Conservation (phyloP, 306 rosid species). For the Astragalus glycyphyllos region DNA sequence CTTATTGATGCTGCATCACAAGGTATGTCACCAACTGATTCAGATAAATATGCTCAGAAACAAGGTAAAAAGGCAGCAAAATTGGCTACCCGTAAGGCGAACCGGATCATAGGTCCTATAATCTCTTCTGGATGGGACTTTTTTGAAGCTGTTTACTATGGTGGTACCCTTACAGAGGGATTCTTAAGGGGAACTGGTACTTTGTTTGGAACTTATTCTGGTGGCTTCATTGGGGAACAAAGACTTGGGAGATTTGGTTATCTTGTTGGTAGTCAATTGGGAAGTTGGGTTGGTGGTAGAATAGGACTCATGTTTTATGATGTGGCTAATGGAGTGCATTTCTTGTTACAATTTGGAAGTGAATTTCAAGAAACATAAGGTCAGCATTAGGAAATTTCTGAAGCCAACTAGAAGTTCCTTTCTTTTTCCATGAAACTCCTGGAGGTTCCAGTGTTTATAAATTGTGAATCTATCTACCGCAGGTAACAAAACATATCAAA, state of each 20-base stretch:
- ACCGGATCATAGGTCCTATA: conserved; percentile 74
- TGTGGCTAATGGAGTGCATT: conserved; percentile 75
- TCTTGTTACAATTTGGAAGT: conserved; percentile 55
- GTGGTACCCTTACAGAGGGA: conserved; percentile 74
- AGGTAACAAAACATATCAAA: conserved; percentile 43
- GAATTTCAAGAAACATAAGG: conserved; percentile 43
- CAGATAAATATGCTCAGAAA: conserved; percentile 66
- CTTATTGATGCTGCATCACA: conserved; percentile 62
- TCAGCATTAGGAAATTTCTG: conserved; percentile 44
- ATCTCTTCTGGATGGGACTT: conserved; percentile 94
- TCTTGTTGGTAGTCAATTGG: conserved; percentile 85
- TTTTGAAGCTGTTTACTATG: conserved; percentile 84
- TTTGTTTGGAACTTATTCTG: conserved; percentile 69
- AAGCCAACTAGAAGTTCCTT: conserved; percentile 40
- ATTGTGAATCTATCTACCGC: conserved; percentile 38
- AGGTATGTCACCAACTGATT: conserved; percentile 55
- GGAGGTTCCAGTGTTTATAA: conserved; percentile 32
- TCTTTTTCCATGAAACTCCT: conserved; percentile 38
- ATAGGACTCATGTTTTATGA: conserved; percentile 85
- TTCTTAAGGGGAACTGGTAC: conserved; percentile 79
- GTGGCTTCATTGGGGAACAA: conserved; percentile 77
- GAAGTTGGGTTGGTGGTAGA: conserved; percentile 96
- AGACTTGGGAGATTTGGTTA: conserved; percentile 84
- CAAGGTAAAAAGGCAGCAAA: conserved; percentile 83
- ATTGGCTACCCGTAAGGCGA: conserved; percentile 65